Evolutionary conservation across 129 eudicot genomes (phyloP), one percentile per base, ranked within the genome.

Genomic region (Artemisia annua): DNA sequence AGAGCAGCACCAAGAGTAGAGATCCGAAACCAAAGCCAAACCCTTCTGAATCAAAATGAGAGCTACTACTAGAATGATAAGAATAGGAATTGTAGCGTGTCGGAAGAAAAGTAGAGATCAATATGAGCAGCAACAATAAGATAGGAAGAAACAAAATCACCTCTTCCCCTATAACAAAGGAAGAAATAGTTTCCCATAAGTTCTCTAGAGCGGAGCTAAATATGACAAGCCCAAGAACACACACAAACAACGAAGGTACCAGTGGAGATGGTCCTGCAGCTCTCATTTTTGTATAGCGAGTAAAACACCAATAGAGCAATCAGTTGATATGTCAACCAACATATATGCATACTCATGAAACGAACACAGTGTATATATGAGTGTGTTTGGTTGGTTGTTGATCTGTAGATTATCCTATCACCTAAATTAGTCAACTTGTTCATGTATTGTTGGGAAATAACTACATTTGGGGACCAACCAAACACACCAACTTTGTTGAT

Each of bases 221-320:
- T 66, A 86, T 64, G 48, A 83, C 43, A 18, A 86, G 52, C 67
- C 82, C 49, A 39, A 86, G 87, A 39, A 78, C 69, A 63, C 85
- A 85, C 66, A 83, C 78, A 79, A 83, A 67, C 66, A 86, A 51
- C 48, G 64, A 71, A 19, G 91, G 91, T 74, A 86, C 86, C 67
- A 86, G 44, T 3, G 87, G 84, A 15, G 87, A 83, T 54, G 87
- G 91, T 52, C 80, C 83, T 77, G 35, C 50, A 6, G 19, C 68
- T 80, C 54, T 64, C 73, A 85, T 80, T 78, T 55, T 62, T 56
- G 16, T 26, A 32, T 49, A 0, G 26, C 28, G n/a, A n/a, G n/a
- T n/a, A n/a, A n/a, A n/a, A n/a, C n/a, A n/a, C n/a, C n/a, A n/a
- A n/a, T n/a, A n/a, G n/a, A n/a, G n/a, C n/a, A n/a, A n/a, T n/a